These are phyloP conservation scores for Puccinia hordei DNA, from an alignment of 1,284 basidiomycete species.

Conservation along the genomic window DNA sequence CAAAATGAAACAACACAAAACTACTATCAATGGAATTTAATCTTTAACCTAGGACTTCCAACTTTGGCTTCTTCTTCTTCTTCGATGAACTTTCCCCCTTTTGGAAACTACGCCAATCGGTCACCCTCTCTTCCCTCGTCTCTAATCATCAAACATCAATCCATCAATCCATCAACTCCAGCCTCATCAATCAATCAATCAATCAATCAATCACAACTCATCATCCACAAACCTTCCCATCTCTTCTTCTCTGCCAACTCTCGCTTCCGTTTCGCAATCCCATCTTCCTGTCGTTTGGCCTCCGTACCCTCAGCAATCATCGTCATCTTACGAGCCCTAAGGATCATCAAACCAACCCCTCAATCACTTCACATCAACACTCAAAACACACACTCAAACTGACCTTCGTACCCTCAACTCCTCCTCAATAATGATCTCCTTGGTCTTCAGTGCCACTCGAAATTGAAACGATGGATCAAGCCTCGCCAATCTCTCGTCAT, in stretches of 20 bases:
- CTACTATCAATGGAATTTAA: no score
- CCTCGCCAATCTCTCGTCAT: constrained; percentile 16
- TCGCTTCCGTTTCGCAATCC: constrained; percentile 40
- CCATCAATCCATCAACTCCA: not conserved
- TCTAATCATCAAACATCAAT: not conserved
- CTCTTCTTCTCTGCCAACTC: constrained; percentile 47
- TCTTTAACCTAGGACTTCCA: constrained; percentile 43
- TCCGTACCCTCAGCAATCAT: constrained; percentile 49
- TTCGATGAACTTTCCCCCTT: constrained; percentile 42
- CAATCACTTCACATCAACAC: no score
- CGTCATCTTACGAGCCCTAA: constrained; percentile 48
- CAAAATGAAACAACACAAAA: no score
- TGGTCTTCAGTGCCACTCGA: constrained; percentile 33
- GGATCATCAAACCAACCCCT: not conserved
- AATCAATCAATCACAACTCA: not conserved
- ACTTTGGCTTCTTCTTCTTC: constrained; percentile 43
- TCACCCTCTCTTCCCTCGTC: constrained; percentile 40
- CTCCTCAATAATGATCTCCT: constrained; percentile 48
- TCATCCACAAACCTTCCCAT: constrained; percentile 49
- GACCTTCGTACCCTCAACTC: constrained; percentile 46
- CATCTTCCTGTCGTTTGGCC: constrained; percentile 44
- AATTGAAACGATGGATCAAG: constrained; percentile 36
- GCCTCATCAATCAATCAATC: no score
- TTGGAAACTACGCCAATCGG: constrained; percentile 49
- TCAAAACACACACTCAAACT: not conserved